These are phyloP conservation scores for Plantago lanceolata DNA, from an alignment of 305 asterid genomes.

Conservation along the genomic window DNA sequence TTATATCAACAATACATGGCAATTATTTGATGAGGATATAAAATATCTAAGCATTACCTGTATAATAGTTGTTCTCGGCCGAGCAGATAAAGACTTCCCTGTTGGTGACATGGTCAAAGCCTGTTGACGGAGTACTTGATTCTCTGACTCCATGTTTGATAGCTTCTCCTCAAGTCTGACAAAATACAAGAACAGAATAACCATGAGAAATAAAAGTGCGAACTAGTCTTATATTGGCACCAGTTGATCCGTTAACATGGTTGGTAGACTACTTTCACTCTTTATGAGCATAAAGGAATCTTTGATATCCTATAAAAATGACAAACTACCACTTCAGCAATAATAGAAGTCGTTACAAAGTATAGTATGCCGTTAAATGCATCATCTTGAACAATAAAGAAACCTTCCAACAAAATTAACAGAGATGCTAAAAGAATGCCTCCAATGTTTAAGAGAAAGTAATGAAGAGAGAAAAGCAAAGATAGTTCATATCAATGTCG, in stretches of 20 bases:
- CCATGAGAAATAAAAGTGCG: constrained; percentile 5
- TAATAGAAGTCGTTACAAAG: not conserved
- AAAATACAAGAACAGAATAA: constrained; percentile 24
- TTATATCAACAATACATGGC: constrained; percentile 27
- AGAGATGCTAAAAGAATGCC: not conserved
- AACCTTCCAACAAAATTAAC: not conserved
- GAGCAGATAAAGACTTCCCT: constrained; percentile 70
- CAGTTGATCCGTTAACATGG: constrained; percentile 13
- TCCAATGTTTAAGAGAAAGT: not conserved
- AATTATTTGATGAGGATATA: constrained; percentile 17
- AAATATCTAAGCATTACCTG: constrained; percentile 41
- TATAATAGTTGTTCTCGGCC: constrained; percentile 67
- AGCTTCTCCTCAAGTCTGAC: constrained; percentile 95
- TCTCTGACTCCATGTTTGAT: constrained; percentile 87
- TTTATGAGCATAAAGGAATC: constrained; percentile 6
- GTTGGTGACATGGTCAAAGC: constrained; percentile 96
- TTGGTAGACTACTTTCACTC: not conserved
- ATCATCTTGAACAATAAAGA: not conserved
- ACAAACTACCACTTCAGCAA: constrained; percentile 13
- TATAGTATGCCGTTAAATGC: not conserved
- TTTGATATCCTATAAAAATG: not conserved
- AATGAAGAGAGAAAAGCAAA: not conserved
- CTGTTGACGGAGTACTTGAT: constrained; percentile 98
- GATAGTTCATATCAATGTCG: not conserved
- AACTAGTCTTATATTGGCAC: constrained; percentile 20